phyloP scores from a whole-genome alignment of 2,329 filamentous ascomycete genomes.

The Aspergillus sp. region DNA sequence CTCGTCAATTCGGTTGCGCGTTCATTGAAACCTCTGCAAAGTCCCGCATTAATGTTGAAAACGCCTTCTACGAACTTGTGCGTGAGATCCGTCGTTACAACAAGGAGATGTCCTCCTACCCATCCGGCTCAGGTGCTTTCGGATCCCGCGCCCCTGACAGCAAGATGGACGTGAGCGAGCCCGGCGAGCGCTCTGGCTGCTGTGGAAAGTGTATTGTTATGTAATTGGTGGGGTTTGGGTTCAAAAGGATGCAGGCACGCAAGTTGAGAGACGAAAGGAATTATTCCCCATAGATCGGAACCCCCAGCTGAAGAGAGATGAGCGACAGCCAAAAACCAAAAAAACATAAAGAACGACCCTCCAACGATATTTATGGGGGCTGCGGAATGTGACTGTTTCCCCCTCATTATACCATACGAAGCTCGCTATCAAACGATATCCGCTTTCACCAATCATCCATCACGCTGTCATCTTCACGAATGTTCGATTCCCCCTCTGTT shows the following conservation, averaged over 20 bases:
- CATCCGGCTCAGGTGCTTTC: slow-evolving; percentile 64
- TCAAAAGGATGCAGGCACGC: slow-evolving; percentile 19
- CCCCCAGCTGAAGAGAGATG: slow-evolving; percentile 14
- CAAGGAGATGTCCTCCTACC: slow-evolving; percentile 92
- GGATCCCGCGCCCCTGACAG: slow-evolving; percentile 58
- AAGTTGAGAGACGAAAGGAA: slow-evolving; percentile 23
- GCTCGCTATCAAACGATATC: slow-evolving; percentile 30
- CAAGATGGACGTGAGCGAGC: slow-evolving; percentile 73
- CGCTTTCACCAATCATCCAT: slow-evolving; percentile 24
- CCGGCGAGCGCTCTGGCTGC: slow-evolving; percentile 62
- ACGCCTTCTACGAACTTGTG: slow-evolving; percentile 97
- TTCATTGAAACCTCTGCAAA: slow-evolving; percentile 99
- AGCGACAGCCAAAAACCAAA: slow-evolving; percentile 10
- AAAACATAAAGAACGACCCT: neutral
- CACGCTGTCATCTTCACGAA: slow-evolving; percentile 40
- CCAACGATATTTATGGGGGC: slow-evolving; percentile 21
- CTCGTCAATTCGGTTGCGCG: slow-evolving; percentile 87
- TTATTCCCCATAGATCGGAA: slow-evolving; percentile 16
- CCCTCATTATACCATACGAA: slow-evolving; percentile 22
- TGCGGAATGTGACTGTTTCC: slow-evolving; percentile 15
- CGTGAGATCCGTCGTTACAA: slow-evolving; percentile 98
- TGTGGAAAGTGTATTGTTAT: slow-evolving; percentile 86
- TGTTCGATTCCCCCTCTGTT: slow-evolving; percentile 43
- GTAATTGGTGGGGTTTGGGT: slow-evolving; percentile 40
- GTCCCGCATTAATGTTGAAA: slow-evolving; percentile 96